A percentile compares a stretch with the other conserved stretches of the same genome.
phyloP scores from a whole-genome alignment of 129 eudicot genomes.

The carrot (Daucus carota) region DNA sequence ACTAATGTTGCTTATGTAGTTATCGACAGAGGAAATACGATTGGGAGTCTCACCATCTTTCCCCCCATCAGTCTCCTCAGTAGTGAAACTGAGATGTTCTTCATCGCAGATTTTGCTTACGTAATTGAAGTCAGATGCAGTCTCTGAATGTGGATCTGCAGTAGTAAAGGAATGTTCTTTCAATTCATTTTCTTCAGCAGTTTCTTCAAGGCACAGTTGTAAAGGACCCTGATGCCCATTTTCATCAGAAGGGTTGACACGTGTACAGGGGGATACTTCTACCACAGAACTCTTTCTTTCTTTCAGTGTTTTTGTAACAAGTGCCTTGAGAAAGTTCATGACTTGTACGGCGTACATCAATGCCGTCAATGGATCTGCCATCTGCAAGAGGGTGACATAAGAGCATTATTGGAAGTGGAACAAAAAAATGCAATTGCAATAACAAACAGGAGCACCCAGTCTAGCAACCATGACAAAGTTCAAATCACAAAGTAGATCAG shows the following conservation, averaged over 20 bases:
- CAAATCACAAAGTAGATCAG: background rate
- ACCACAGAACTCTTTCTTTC: constrained; percentile 45
- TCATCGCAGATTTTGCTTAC: constrained; percentile 19
- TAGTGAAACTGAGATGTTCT: constrained; percentile 23
- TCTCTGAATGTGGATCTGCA: constrained; percentile 29
- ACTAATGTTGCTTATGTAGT: constrained; percentile 6
- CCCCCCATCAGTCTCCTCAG: constrained; percentile 45
- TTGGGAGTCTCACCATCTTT: constrained; percentile 22
- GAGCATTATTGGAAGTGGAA: background rate
- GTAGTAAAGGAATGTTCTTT: constrained; percentile 16
- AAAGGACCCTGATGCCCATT: constrained; percentile 47
- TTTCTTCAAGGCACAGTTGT: constrained; percentile 18
- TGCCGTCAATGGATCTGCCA: constrained; percentile 77
- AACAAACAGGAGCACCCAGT: background rate
- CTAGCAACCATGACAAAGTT: background rate
- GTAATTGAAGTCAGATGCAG: constrained; percentile 20
- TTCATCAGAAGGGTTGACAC: constrained; percentile 47
- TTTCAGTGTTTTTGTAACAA: constrained; percentile 49
- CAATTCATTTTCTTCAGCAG: constrained; percentile 21
- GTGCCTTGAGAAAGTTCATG: constrained; percentile 86
- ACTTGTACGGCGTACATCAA: constrained; percentile 93
- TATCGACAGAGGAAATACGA: constrained; percentile 10
- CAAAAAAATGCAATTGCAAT: background rate
- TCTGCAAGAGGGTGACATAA: constrained; percentile 33
- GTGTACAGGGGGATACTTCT: constrained; percentile 38